Evolutionary conservation across 2,329 filamentous ascomycete genomes (phyloP).

Genomic region (Cercospora sp.): DNA sequence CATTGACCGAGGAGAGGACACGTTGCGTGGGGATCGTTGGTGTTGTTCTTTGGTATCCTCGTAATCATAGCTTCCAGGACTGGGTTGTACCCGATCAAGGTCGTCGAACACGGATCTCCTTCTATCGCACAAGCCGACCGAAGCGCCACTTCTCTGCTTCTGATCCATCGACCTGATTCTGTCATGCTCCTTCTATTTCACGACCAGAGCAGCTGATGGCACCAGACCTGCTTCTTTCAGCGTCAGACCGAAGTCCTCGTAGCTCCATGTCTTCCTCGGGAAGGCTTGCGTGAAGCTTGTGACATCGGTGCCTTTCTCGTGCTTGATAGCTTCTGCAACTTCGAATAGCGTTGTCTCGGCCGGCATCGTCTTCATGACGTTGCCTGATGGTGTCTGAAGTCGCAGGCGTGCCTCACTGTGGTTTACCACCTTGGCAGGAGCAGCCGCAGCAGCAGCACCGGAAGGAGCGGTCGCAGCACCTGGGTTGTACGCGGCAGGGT

Average conservation of each 20-base stretch:
- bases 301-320: constrained; percentile 69
- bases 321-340: constrained; percentile 72
- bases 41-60: background rate
- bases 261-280: constrained; percentile 74
- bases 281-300: constrained; percentile 82
- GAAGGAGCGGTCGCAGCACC: constrained; percentile 50
- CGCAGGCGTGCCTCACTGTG: constrained; percentile 80
- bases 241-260: constrained; percentile 78
- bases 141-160: background rate
- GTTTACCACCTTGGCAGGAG: constrained; percentile 59
- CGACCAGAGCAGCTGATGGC: constrained; percentile 76
- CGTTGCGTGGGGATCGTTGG: background rate
- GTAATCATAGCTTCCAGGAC: background rate
- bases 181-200: constrained; percentile 15
- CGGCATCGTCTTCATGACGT: constrained; percentile 81
- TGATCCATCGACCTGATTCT: background rate
- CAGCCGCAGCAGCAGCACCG: constrained; percentile 37
- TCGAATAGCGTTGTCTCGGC: constrained; percentile 92
- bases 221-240: constrained; percentile 88
- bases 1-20: background rate
- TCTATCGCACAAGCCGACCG: background rate
- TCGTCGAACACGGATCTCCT: background rate
- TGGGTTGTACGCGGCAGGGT: constrained; percentile 57
- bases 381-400: constrained; percentile 73
- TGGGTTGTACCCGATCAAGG: background rate